Conservation (phyloP, 129 eudicot genomes). For the Smallanthus sonchifolius region DNA sequence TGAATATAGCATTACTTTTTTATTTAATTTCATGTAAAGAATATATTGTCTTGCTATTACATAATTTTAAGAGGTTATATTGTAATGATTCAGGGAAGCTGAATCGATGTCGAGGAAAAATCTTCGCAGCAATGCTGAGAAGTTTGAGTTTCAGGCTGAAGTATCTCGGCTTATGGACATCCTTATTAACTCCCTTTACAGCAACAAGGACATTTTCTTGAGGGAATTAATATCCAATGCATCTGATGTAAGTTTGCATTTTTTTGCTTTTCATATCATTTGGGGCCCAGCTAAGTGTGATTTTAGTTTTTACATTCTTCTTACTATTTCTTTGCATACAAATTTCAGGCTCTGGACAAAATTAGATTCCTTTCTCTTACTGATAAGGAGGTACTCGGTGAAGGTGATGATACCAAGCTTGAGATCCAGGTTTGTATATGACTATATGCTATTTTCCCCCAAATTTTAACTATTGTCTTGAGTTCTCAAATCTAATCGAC, state of each 20-base stretch:
- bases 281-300: not conserved
- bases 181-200: slow-evolving; percentile 91
- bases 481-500: not conserved
- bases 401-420: slow-evolving; percentile 87
- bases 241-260: slow-evolving; percentile 67
- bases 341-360: slow-evolving; percentile 86
- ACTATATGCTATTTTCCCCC: not conserved
- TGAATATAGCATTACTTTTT: not conserved
- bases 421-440: slow-evolving; percentile 75
- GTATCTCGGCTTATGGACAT: slow-evolving; percentile 99
- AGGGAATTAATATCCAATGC: slow-evolving; percentile 99
- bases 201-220: slow-evolving; percentile 95
- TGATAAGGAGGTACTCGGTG: slow-evolving; percentile 87
- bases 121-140: slow-evolving; percentile 81
- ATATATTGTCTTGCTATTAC: not conserved
- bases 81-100: slow-evolving; percentile 61
- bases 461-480: not conserved
- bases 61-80: not conserved
- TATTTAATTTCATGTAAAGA: not conserved
- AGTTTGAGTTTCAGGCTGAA: slow-evolving; percentile 98
- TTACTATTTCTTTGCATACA: not conserved
- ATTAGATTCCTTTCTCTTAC: slow-evolving; percentile 88
- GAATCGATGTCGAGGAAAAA: slow-evolving; percentile 84
- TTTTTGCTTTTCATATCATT: not conserved
- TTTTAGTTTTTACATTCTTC: not conserved